Conservation (phyloP, 23 red algal species). For the Cyanidiococcus yangmingshanensis region DNA sequence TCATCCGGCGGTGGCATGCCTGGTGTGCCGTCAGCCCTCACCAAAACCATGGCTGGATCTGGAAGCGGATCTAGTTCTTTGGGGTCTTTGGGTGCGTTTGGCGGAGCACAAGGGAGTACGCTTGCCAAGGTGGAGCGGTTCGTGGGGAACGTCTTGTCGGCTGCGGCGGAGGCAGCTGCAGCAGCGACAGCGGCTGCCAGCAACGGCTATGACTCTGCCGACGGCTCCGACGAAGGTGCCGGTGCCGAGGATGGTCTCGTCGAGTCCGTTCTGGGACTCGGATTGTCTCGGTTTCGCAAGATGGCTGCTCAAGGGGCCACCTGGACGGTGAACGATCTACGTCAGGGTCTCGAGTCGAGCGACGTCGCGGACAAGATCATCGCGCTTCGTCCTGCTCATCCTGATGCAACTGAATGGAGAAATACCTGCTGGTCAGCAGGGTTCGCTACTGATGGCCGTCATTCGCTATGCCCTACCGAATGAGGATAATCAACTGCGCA, state of each 20-base stretch:
- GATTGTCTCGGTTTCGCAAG: not conserved
- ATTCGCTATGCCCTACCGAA: constrained; percentile 91
- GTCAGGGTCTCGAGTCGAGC: constrained; percentile 56
- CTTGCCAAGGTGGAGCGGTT: constrained; percentile 16
- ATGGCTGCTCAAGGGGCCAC: constrained; percentile 9
- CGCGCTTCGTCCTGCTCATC: constrained; percentile 64
- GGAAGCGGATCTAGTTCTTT: not conserved
- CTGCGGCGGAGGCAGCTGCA: constrained; percentile 15
- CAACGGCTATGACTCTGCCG: constrained; percentile 10
- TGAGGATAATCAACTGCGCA: constrained; percentile 87
- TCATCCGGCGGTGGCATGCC: not conserved
- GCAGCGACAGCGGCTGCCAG: constrained; percentile 2
- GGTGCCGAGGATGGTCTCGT: constrained; percentile 9
- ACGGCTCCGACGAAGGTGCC: not conserved
- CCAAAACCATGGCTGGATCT: not conserved
- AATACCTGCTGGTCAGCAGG: constrained; percentile 24
- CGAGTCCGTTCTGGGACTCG: constrained; percentile 12
- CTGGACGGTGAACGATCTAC: constrained; percentile 60
- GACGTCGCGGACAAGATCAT: constrained; percentile 56
- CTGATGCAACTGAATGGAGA: constrained; percentile 85
- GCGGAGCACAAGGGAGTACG: not conserved
- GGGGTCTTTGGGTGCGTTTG: not conserved
- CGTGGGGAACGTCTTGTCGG: not conserved
- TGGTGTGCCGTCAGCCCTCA: not conserved
- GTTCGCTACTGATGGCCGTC: constrained; percentile 90